These are phyloP conservation scores for Tulasnella sp. DNA, from an alignment of 768 basidiomycete genomes.

Conservation along the genomic window DNA sequence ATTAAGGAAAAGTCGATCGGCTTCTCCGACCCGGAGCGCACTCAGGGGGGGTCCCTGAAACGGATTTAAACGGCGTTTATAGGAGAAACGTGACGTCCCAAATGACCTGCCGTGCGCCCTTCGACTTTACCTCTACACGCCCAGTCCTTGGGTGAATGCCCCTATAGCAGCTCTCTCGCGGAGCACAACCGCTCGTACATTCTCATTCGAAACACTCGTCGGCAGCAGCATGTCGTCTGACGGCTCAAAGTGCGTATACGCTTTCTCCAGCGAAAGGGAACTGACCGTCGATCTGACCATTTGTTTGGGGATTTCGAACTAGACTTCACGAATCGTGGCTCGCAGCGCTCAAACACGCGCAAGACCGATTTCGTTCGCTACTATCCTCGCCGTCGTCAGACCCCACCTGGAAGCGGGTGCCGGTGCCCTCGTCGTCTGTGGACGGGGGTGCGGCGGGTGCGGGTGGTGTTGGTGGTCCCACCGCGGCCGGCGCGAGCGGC, in stretches of 20 bases:
- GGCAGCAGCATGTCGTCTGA: not conserved
- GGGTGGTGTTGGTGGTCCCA: not conserved
- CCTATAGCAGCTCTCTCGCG: not conserved
- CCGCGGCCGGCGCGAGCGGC: conserved; percentile 10
- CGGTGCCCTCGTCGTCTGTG: conserved; percentile 23
- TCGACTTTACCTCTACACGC: not conserved
- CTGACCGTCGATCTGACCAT: not conserved
- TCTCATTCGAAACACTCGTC: too few species aligned
- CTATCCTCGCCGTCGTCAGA: conserved; percentile 54
- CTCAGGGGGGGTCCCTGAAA: not conserved
- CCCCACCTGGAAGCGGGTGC: conserved; percentile 72
- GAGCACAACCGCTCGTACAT: too few species aligned
- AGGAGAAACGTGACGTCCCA: not conserved
- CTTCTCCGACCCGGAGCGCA: too few species aligned
- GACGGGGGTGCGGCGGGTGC: too few species aligned
- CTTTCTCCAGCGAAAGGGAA: not conserved
- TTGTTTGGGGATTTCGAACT: not conserved
- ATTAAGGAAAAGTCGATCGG: not conserved
- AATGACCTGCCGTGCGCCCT: not conserved
- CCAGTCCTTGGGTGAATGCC: not conserved
- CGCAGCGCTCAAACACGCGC: conserved; percentile 58
- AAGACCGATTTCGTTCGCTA: conserved; percentile 64
- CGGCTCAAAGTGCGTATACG: conserved; percentile 1
- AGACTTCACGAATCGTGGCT: conserved; percentile 81
- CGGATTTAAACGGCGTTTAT: not conserved